Base-by-base conservation (phyloP, 2,329 filamentous ascomycete species). In the Curvularia verruculosa region DNA sequence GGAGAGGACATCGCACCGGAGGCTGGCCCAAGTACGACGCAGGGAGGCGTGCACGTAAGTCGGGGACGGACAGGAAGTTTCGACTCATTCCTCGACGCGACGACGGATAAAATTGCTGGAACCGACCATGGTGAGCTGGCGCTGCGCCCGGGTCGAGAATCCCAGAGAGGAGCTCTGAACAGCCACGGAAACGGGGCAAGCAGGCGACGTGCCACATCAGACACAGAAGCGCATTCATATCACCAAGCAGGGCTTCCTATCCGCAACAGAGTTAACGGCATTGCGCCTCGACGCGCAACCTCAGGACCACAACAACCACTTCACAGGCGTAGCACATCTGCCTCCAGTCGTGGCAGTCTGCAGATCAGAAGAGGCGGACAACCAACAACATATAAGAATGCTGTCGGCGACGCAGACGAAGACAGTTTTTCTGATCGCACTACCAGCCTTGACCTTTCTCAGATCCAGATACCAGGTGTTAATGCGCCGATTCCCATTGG, bases 31-130 rank as follows among this genome's bases (percentile, higher is more conserved):
- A 68, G 75, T 24, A 59, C 71, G 52, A 62, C 72, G 51, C 54
- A 60, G 34, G 60, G 56, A 58, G 59, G 59, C 19, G 53, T 63
- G 62, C 39, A 73, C 69, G 57, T 75, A 46, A 56, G 63, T 34
- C 18, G 58, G 29, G 52, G 60, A 31, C 56, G 57, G 61, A 78
- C 83, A 50, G 83, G 82, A 13, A 87, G 84, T 26, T 85, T 87
- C 61, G 83, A 86, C 53, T 84, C 83, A 15, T 86, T 84, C 28
- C 85, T 87, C 59, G 83, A 86, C 71, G 79, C 81, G 43, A 79
- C 79, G 13, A 78, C 83, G 47, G 83, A 86, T 56, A 80, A 80
- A 57, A 82, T 83, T 13, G 80, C 81, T 63, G 69, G 78, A 23
- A 75, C 72, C 45, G 72, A 71, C 23, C 49, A 61, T 56, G 68